These are phyloP conservation scores for Dryadomyces quercus-mongolicae DNA, from an alignment of 2,329 filamentous ascomycete genomes.

Conservation along the genomic window DNA sequence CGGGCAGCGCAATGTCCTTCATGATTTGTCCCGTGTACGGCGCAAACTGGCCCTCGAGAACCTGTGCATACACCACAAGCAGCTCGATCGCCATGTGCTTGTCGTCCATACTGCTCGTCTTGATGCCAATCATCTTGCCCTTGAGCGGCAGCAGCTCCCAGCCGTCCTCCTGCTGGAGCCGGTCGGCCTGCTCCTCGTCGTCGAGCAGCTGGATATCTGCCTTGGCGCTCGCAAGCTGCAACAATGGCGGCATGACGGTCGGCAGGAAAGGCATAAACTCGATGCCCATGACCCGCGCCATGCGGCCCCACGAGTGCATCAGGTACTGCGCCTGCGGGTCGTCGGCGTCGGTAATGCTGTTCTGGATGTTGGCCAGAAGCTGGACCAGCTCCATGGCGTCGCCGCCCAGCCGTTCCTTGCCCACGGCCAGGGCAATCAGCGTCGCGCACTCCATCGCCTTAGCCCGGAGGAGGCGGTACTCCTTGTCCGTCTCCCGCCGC, in stretches of 20 bases:
- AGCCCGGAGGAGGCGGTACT: slow-evolving; percentile 78
- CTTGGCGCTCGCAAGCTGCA: slow-evolving; percentile 86
- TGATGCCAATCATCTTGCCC: slow-evolving; percentile 96
- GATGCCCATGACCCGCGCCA: slow-evolving; percentile 84
- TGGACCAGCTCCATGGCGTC: slow-evolving; percentile 84
- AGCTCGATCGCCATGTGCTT: slow-evolving; percentile 99
- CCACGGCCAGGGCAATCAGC: slow-evolving; percentile 86
- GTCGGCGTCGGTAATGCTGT: slow-evolving; percentile 75
- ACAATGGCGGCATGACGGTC: slow-evolving; percentile 85
- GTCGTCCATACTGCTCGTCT: slow-evolving; percentile 91
- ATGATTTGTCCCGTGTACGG: slow-evolving; percentile 87
- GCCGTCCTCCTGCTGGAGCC: slow-evolving; percentile 86
- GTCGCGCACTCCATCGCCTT: slow-evolving; percentile 99
- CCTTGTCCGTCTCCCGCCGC: slow-evolving; percentile 82
- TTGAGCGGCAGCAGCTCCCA: slow-evolving; percentile 97
- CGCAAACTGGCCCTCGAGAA: slow-evolving; percentile 84
- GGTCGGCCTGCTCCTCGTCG: slow-evolving; percentile 86
- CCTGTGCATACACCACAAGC: slow-evolving; percentile 91
- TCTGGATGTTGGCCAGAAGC: slow-evolving; percentile 76
- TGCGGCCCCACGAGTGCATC: slow-evolving; percentile 97
- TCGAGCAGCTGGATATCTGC: slow-evolving; percentile 94
- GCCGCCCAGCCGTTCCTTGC: slow-evolving; percentile 77
- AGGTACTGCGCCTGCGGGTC: slow-evolving; percentile 95
- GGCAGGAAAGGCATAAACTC: slow-evolving; percentile 90
- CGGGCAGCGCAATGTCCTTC: slow-evolving; percentile 90